Evolutionary conservation across 2,329 filamentous ascomycete genomes (phyloP).

Genomic region (Fusarium kyushuense): DNA sequence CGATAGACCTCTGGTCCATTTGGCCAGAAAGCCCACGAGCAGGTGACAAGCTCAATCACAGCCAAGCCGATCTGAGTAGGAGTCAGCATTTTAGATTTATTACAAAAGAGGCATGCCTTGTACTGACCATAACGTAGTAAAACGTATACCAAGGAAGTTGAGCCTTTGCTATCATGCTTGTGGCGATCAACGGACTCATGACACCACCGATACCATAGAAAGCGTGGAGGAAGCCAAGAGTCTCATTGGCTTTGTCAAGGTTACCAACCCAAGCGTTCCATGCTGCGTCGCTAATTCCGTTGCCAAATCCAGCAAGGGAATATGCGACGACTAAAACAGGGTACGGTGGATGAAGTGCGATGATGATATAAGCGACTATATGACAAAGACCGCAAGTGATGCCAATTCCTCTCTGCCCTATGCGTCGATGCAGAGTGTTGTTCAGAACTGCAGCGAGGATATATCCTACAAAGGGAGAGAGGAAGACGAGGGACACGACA

Average conservation of each 20-base stretch:
- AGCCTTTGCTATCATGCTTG: slow-evolving; percentile 74
- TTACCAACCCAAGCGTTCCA: slow-evolving; percentile 72
- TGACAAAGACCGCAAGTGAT: slow-evolving; percentile 70
- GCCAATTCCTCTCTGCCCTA: slow-evolving; percentile 66
- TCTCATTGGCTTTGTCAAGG: slow-evolving; percentile 76
- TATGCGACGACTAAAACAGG: slow-evolving; percentile 74
- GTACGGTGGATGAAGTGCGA: slow-evolving; percentile 75
- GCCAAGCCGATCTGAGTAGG: slow-evolving; percentile 26
- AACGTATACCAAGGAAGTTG: slow-evolving; percentile 75
- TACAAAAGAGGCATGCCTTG: slow-evolving; percentile 55
- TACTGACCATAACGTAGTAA: slow-evolving; percentile 78
- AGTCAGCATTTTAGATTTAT: slow-evolving; percentile 54
- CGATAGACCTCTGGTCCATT: slow-evolving; percentile 68
- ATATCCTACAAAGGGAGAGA: slow-evolving; percentile 75
- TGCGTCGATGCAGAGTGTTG: slow-evolving; percentile 57
- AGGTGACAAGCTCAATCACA: slow-evolving; percentile 48
- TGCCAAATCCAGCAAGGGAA: slow-evolving; percentile 76
- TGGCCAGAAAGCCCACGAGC: slow-evolving; percentile 69
- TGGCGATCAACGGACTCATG: slow-evolving; percentile 76
- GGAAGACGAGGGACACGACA: slow-evolving; percentile 73
- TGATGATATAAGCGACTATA: slow-evolving; percentile 72
- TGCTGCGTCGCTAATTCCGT: slow-evolving; percentile 70
- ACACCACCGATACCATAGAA: slow-evolving; percentile 77
- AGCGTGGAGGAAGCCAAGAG: slow-evolving; percentile 76
- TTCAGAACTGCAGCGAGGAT: slow-evolving; percentile 71